A percentile compares a stretch with the other conserved stretches of the same genome.
These are phyloP conservation scores for Penicillium sclerotigenum DNA, from an alignment of 2,329 filamentous ascomycete genomes.

Conservation along the genomic window DNA sequence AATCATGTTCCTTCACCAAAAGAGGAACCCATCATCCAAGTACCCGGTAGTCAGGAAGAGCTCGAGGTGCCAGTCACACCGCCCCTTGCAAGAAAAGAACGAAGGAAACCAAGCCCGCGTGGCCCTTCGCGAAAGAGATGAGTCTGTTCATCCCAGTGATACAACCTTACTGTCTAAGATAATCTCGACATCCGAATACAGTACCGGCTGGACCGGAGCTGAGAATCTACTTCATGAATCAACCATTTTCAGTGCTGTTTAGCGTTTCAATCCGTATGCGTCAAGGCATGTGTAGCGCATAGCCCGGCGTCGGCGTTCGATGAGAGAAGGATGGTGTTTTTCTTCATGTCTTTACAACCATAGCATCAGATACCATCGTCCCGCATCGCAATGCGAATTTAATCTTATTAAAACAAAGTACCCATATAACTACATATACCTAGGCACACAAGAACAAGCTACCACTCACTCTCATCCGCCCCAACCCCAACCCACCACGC, in stretches of 20 bases:
- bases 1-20: neutral
- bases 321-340: neutral
- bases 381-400: conserved; percentile 5
- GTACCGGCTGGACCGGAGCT: neutral
- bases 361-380: conserved; percentile 26
- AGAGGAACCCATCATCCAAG: conserved; percentile 22
- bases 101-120: conserved; percentile 4
- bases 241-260: conserved; percentile 1
- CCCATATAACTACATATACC: neutral
- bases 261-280: neutral
- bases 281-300: neutral
- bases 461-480: conserved; percentile 44
- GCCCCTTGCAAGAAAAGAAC: conserved; percentile 7
- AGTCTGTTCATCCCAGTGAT: neutral
- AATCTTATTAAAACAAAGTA: neutral
- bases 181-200: neutral
- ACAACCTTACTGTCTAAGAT: neutral
- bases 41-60: conserved; percentile 32
- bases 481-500: conserved; percentile 55
- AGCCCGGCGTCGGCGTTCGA: neutral
- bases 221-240: neutral
- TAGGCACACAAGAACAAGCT: neutral
- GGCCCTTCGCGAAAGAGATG: neutral
- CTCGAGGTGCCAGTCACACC: conserved; percentile 22
- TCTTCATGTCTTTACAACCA: neutral